Base-by-base conservation (phyloP, 148 eudicot species). In the Silene conica region DNA sequence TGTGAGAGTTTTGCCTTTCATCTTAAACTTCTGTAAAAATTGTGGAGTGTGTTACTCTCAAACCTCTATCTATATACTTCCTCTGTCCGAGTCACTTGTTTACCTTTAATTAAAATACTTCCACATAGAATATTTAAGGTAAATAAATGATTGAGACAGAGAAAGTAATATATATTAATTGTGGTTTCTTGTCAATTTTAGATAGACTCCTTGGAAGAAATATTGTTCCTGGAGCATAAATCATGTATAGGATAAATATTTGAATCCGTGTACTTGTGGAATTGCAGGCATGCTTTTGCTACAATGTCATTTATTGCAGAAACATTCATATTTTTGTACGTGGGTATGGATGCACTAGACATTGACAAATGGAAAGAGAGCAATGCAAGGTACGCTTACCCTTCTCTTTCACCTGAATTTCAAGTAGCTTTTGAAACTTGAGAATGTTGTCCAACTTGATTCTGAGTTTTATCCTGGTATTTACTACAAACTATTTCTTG, bases 281-380 rank as follows among this genome's bases (percentile, higher is more conserved):
- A 23, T 79, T 69, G 74, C 92, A 92, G 97, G 87, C 97, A 92
- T 69, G 86, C 95, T 60, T 92, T 92, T 74, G 97, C 97, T 56
- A 85, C 92, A 62, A 79, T 90, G 73, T 92, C 97, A 15, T 92
- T 92, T 80, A 86, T 92, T 78, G 83, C 93, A 23, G 97, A 90
- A 83, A 92, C 87, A 28, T 92, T 92, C 81, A 92, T 92, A 80
- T 92, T 92, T 69, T 83, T 92, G 73, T 92, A 92, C 74, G 97
- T 92, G 56, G 97, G 97, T 26, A 92, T 92, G 96, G 97, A 92
- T 80, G 85, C 97, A 56, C 81, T 92, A 58, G 96, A 92, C 82
- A 85, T 90, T 63, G 92, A 90, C 82, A 90, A 92, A 77, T 92
- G 97, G 97, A 87, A 50, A 80, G 82, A 79, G 26, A 87, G 87